Base-by-base conservation (phyloP, 2,329 filamentous ascomycete genomes). In the Trichophyton equinum region DNA sequence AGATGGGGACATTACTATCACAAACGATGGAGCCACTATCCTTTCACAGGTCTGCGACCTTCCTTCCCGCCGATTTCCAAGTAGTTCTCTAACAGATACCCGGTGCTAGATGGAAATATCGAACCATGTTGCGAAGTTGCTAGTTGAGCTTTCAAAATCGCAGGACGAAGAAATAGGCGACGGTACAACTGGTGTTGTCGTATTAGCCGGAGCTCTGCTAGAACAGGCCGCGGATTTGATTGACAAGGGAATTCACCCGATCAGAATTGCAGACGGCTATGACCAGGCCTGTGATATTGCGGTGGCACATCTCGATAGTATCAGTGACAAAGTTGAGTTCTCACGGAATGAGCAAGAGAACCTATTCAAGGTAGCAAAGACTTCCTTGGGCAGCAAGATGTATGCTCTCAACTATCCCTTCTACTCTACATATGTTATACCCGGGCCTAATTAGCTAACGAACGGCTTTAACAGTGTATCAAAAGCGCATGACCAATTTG, bases 81-180 rank as follows among this genome's bases (percentile, higher is more conserved):
- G 8, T 20, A 59, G 42, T 25, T 27, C 15, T 15, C 51, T 63
- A 46, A 20, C 53, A 11, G 62, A 62, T 30, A 27, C 57, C n/a
- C n/a, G 49, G 33, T 15, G 18, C 57, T 71, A 95, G 82, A 99
- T 99, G 94, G 94, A 99, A 79, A 92, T 99, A 68, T 89, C 89
- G 68, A 97, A 99, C 81, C 92, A 97, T 76, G 91, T 99, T 64
- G 94, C 94, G 64, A 97, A 97, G 79, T 82, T 99, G 58, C 80
- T 99, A 63, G 94, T 99, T 57, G 92, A 96, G 74, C 85, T 99
- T 46, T 97, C 94, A 65, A 96, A 95, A 79, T 97, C 94, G 44
- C 94, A 99, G 75, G 94, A 99, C 71, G 92, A 97, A 69, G 94
- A 99, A 78, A 99, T 99, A 71, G 94, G 94, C 72, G 94, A 99